These are phyloP conservation scores for Diaporthe helianthi DNA, from an alignment of 2,329 filamentous ascomycete genomes.

Conservation along the genomic window DNA sequence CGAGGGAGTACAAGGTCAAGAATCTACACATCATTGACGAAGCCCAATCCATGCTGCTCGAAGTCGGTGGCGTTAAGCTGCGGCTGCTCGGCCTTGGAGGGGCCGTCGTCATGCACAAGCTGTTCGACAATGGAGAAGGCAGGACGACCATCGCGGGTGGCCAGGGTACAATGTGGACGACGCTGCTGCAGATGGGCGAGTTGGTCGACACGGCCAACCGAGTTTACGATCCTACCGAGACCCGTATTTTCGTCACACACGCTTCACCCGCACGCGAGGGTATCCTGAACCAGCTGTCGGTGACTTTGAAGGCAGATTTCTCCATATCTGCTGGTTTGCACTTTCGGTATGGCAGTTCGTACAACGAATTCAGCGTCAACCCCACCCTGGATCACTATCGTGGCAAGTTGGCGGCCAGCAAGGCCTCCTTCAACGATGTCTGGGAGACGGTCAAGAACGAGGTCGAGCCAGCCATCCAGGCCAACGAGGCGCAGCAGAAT, in stretches of 20 bases:
- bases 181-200: conserved; percentile 96
- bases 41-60: conserved; percentile 92
- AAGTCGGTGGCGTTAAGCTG: conserved; percentile 94
- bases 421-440: conserved; percentile 98
- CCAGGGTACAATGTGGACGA: conserved; percentile 99
- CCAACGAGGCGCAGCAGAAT: conserved; percentile 93
- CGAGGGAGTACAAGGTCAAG: conserved; percentile 95
- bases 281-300: conserved; percentile 95
- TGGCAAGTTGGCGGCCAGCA: conserved; percentile 96
- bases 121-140: conserved; percentile 98
- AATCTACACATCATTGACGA: conserved; percentile 99
- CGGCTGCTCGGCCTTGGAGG: conserved; percentile 92
- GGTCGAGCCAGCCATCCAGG: conserved; percentile 90
- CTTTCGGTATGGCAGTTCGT: conserved; percentile 98
- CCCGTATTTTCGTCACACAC: conserved; percentile 94
- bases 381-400: conserved; percentile 98
- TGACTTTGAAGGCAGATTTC: conserved; percentile 97
- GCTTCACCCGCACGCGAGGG: conserved; percentile 96
- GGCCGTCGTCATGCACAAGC: conserved; percentile 99
- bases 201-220: conserved; percentile 97
- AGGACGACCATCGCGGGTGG: conserved; percentile 97
- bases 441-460: conserved; percentile 99
- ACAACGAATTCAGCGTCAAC: conserved; percentile 99
- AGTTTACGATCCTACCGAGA: conserved; percentile 98
- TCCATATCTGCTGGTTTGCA: conserved; percentile 97